Conservation (phyloP, 164 flowering plant genomes). For the Taxillus chinensis region DNA sequence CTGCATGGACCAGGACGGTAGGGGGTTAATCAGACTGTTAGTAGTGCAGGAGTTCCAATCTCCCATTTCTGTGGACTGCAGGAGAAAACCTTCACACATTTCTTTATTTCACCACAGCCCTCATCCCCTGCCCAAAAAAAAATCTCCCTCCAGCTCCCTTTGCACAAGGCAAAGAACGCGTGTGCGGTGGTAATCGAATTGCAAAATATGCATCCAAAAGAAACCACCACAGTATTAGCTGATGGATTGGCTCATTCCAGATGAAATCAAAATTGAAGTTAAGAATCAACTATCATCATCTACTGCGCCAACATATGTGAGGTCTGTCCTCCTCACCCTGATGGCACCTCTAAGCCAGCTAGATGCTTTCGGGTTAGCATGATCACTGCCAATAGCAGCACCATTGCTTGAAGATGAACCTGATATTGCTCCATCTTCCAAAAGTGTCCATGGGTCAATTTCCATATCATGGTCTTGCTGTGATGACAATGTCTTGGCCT, state of each 20-base stretch:
- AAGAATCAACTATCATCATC: conserved; percentile 80
- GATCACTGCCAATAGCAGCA: conserved; percentile 43
- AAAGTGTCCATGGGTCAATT: conserved; percentile 81
- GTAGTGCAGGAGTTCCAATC: conserved; percentile 14
- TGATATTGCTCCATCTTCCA: conserved; percentile 88
- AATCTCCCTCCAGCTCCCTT: conserved; percentile 17
- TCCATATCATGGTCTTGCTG: conserved; percentile 58
- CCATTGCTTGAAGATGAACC: conserved; percentile 40
- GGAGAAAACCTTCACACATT: background rate
- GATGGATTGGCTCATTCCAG: conserved; percentile 13
- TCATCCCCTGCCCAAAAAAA: conserved; percentile 7
- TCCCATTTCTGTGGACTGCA: background rate
- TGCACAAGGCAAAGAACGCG: conserved; percentile 3
- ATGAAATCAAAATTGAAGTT: conserved; percentile 16
- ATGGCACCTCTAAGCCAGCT: conserved; percentile 89
- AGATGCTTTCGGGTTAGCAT: conserved; percentile 59
- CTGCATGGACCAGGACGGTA: conserved; percentile 5
- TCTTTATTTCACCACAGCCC: background rate
- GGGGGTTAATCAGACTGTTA: conserved; percentile 17
- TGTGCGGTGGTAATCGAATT: conserved; percentile 4
- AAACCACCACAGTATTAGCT: conserved; percentile 7
- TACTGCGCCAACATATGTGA: conserved; percentile 76
- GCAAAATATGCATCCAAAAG: conserved; percentile 7
- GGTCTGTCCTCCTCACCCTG: conserved; percentile 83
- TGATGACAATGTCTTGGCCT: conserved; percentile 31